Evolutionary conservation across 2,329 filamentous ascomycete genomes (phyloP).

Genomic region (Endoconidiophora laricicola): DNA sequence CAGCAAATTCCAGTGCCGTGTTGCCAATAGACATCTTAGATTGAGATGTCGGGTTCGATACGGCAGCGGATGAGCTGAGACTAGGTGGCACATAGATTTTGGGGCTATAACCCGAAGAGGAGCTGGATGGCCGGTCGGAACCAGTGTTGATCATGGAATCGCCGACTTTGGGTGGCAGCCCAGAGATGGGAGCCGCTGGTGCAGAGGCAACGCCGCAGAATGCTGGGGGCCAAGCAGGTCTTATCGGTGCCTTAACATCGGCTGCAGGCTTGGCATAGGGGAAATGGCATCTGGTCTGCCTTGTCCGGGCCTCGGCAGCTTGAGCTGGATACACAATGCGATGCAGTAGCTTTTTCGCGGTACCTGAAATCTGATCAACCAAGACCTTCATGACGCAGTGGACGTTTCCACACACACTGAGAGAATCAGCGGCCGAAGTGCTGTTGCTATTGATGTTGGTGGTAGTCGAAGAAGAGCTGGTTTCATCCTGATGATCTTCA

Average conservation of each 20-base stretch:
- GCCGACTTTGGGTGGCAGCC: neutral
- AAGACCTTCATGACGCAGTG: slow-evolving; percentile 11
- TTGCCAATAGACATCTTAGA: too few relatives aligned
- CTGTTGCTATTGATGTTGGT: neutral
- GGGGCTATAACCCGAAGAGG: too few relatives aligned
- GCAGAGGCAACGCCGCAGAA: slow-evolving; percentile 3
- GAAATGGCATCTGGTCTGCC: slow-evolving; percentile 7
- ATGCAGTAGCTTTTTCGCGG: slow-evolving; percentile 5
- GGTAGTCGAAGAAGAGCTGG: neutral
- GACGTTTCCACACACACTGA: slow-evolving; percentile 4
- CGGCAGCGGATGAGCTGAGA: too few relatives aligned
- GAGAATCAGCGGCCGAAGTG: neutral
- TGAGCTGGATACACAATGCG: neutral
- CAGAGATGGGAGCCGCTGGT: neutral
- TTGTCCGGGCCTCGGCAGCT: neutral
- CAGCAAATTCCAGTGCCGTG: too few relatives aligned
- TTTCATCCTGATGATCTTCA: neutral
- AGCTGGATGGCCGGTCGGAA: too few relatives aligned
- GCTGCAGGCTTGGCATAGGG: neutral
- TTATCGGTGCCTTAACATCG: neutral
- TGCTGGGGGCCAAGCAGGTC: slow-evolving; percentile 10
- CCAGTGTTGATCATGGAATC: slow-evolving; percentile 6
- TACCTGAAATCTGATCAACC: slow-evolving; percentile 4
- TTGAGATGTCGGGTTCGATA: too few relatives aligned
- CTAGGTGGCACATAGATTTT: too few relatives aligned